Conservation (phyloP, 225 moss, liverwort and hornwort species). For the Bryoerythrophyllum caledonicum region DNA sequence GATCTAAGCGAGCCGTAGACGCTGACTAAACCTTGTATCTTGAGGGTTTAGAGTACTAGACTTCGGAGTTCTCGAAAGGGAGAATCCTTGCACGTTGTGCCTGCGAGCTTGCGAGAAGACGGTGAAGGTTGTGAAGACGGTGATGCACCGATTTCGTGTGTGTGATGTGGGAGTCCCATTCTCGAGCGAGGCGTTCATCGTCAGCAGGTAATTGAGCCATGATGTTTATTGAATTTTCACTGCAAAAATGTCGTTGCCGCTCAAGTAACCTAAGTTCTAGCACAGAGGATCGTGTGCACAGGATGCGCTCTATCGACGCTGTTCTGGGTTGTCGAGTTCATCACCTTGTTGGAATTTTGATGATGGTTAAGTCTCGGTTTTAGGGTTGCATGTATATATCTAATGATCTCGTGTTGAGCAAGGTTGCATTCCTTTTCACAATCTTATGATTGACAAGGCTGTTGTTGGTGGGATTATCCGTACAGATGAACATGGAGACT, state of each 20-base stretch:
- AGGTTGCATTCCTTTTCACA: neutral
- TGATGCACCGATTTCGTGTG: neutral
- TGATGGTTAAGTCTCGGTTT: too few species aligned
- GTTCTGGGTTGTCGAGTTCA: neutral
- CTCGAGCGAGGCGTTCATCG: neutral
- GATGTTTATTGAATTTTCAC: neutral
- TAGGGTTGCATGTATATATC: neutral
- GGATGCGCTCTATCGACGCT: neutral
- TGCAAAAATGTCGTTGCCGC: neutral
- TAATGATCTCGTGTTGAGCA: too few species aligned
- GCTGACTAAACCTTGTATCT: neutral
- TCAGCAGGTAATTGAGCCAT: neutral
- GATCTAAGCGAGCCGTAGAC: neutral
- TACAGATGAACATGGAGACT: neutral
- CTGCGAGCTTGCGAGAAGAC: neutral
- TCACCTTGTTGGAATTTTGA: neutral
- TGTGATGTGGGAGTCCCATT: neutral
- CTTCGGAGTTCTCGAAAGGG: too few species aligned
- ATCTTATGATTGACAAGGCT: neutral
- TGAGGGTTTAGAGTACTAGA: neutral
- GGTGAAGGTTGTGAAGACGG: neutral
- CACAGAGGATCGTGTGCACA: neutral
- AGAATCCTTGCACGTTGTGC: neutral
- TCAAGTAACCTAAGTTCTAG: neutral
- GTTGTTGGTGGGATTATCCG: too few species aligned